phyloP scores from a whole-genome alignment of 192 early-diverging fungal species.

The Lobosporangium transversale region DNA sequence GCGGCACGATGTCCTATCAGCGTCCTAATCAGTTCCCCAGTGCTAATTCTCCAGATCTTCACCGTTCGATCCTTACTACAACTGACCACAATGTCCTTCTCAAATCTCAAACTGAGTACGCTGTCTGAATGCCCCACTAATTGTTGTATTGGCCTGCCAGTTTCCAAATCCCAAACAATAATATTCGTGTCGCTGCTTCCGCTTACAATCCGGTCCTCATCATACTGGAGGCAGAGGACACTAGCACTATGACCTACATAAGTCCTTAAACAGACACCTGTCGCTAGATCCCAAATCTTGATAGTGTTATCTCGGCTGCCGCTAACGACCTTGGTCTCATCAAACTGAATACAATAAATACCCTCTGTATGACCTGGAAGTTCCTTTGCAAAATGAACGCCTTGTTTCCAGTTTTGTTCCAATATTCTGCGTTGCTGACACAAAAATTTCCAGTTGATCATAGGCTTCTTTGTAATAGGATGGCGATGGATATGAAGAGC shows the following conservation, averaged over 20 bases:
- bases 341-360: conserved; percentile 88
- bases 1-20: conserved; percentile 85
- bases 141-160: conserved; percentile 56
- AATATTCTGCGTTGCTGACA: conserved; percentile 73
- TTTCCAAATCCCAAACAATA: conserved; percentile 76
- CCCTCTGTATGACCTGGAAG: conserved; percentile 85
- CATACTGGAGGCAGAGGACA: conserved; percentile 89
- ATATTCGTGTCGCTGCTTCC: conserved; percentile 76
- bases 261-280: conserved; percentile 65
- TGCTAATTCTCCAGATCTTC: conserved; percentile 80
- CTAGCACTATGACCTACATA: conserved; percentile 77
- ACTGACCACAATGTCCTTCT: conserved; percentile 75
- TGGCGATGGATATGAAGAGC: conserved; percentile 52
- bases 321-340: conserved; percentile 72
- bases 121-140: conserved; percentile 69
- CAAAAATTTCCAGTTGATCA: conserved; percentile 78
- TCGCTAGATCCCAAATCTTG: conserved; percentile 82
- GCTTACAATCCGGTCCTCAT: conserved; percentile 70
- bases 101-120: conserved; percentile 84
- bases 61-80: conserved; percentile 88
- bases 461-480: conserved; percentile 32
- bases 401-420: conserved; percentile 78
- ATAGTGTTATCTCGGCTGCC: conserved; percentile 76
- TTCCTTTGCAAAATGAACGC: conserved; percentile 65
- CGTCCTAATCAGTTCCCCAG: conserved; percentile 63